phyloP scores from a whole-genome alignment of 2,329 filamentous ascomycete species.

The Cladophialophora chaetospira region DNA sequence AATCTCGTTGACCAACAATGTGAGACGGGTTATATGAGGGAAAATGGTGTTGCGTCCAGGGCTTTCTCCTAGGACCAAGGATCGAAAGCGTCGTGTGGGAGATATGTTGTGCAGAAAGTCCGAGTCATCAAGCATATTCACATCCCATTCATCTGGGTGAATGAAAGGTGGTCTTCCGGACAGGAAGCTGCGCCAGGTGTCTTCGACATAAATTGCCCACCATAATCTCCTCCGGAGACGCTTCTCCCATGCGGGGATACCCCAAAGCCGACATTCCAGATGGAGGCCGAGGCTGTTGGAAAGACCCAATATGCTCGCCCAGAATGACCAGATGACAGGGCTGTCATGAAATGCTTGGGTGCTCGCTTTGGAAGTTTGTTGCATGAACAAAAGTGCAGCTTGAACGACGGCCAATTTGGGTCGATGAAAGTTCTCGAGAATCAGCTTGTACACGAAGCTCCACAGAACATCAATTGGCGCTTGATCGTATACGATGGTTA shows the following conservation, averaged over 20 bases:
- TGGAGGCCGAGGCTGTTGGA: conserved; percentile 41
- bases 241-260: conserved; percentile 43
- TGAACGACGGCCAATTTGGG: conserved; percentile 39
- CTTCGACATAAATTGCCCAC: conserved; percentile 46
- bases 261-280: conserved; percentile 42
- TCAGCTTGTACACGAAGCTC: not conserved
- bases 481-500: not conserved
- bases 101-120: conserved; percentile 35
- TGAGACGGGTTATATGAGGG: not conserved
- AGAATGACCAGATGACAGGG: conserved; percentile 42
- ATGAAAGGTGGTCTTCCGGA: conserved; percentile 42
- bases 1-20: not conserved
- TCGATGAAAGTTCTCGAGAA: not conserved
- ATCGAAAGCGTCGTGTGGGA: not conserved
- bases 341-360: conserved; percentile 37
- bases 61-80: not conserved
- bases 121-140: conserved; percentile 36
- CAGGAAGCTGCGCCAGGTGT: conserved; percentile 44
- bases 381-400: conserved; percentile 39
- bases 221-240: conserved; percentile 42
- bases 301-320: conserved; percentile 41
- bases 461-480: not conserved
- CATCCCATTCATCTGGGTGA: conserved; percentile 40
- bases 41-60: not conserved
- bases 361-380: conserved; percentile 32